phyloP scores from a whole-genome alignment of 768 basidiomycete species.

The Russula ochroleuca region DNA sequence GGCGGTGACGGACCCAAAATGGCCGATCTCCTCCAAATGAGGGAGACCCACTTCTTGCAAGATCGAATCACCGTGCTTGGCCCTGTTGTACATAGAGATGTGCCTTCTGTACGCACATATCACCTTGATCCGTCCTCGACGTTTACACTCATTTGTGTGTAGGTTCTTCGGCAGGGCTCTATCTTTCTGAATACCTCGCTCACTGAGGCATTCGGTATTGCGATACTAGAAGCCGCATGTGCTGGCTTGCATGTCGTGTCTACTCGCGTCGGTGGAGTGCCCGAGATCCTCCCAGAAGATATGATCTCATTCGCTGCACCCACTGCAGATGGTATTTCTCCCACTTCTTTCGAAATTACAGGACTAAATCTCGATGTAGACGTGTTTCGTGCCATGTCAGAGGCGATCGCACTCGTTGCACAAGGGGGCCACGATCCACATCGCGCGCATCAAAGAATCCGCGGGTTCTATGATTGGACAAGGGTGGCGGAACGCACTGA shows the following conservation, averaged over 20 bases:
- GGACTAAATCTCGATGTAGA: constrained; percentile 44
- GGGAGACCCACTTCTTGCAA: constrained; percentile 84
- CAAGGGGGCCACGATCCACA: constrained; percentile 69
- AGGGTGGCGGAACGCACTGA: constrained; percentile 79
- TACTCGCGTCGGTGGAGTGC: constrained; percentile 91
- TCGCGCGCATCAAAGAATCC: constrained; percentile 70
- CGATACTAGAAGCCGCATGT: constrained; percentile 95
- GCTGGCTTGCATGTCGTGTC: constrained; percentile 92
- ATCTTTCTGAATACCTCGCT: constrained; percentile 95
- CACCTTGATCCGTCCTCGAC: background rate
- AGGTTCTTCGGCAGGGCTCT: constrained; percentile 83
- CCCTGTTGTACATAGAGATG: constrained; percentile 72
- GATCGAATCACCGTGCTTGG: constrained; percentile 91
- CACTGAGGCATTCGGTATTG: constrained; percentile 95
- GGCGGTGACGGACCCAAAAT: constrained; percentile 95
- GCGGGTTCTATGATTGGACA: constrained; percentile 83
- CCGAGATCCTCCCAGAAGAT: constrained; percentile 88
- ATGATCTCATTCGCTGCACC: constrained; percentile 96
- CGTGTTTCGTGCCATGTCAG: constrained; percentile 74
- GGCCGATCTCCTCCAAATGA: constrained; percentile 91
- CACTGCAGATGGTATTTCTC: constrained; percentile 77
- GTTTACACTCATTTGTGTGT: background rate
- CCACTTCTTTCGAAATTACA: background rate
- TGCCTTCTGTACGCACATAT: constrained; percentile 49
- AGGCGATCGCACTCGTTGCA: constrained; percentile 69